These are phyloP conservation scores for Persicaria tinctoria DNA, from an alignment of 148 eudicot species.

Conservation along the genomic window DNA sequence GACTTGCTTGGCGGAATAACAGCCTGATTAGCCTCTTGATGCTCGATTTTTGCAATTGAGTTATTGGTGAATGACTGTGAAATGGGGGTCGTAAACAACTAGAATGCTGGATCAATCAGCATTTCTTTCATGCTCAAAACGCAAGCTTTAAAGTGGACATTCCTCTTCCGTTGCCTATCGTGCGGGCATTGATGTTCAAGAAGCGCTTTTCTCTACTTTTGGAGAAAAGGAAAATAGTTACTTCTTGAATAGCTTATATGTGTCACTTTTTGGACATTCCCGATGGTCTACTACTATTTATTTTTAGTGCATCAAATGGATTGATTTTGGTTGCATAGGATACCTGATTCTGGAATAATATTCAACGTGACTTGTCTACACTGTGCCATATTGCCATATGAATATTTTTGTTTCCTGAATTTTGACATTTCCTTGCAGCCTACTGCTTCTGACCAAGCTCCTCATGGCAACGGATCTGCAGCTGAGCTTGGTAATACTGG, in stretches of 20 bases:
- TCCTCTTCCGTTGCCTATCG: background rate
- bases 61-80: background rate
- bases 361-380: background rate
- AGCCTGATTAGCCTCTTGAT: background rate
- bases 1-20: background rate
- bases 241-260: background rate
- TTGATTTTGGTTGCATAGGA: background rate
- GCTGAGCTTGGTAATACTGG: conserved; percentile 33
- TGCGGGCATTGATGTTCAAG: background rate
- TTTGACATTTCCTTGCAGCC: conserved; percentile 19
- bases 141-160: background rate
- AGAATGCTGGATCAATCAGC: background rate
- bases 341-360: background rate
- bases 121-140: background rate
- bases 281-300: background rate
- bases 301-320: background rate
- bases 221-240: background rate
- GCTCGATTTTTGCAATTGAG: background rate
- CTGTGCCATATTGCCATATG: background rate
- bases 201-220: background rate
- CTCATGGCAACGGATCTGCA: conserved; percentile 47
- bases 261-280: background rate
- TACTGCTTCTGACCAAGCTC: conserved; percentile 25
- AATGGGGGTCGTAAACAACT: background rate
- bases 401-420: background rate